phyloP scores from a whole-genome alignment of 345 rosid species.

The Turritis glabra region DNA sequence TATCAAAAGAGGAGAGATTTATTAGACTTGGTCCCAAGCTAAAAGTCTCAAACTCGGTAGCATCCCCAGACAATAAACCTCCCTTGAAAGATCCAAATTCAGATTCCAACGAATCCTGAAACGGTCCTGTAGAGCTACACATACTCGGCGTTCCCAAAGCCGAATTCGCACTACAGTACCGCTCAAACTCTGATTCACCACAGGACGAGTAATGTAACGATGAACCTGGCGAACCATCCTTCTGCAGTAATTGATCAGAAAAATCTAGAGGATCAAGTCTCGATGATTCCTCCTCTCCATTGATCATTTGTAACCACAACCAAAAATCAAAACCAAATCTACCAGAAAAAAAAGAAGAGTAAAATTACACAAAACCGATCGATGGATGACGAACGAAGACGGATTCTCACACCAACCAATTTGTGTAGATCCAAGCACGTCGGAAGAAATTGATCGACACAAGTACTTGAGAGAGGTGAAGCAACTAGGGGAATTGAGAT shows the following conservation, averaged over 20 bases:
- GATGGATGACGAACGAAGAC: background rate
- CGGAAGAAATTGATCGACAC: background rate
- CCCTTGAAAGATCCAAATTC: constrained; percentile 64
- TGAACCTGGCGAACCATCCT: constrained; percentile 48
- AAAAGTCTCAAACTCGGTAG: constrained; percentile 55
- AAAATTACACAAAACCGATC: background rate
- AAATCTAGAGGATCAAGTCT: constrained; percentile 48
- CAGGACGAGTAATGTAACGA: constrained; percentile 79
- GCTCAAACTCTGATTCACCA: constrained; percentile 81
- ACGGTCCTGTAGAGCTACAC: constrained; percentile 54
- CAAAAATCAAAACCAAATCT: constrained; percentile 16
- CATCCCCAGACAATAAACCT: constrained; percentile 45
- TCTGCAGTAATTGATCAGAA: constrained; percentile 33
- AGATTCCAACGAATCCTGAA: constrained; percentile 61
- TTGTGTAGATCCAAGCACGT: constrained; percentile 19
- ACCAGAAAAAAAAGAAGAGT: background rate
- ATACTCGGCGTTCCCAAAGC: constrained; percentile 75
- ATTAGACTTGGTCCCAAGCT: constrained; percentile 51
- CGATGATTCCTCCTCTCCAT: constrained; percentile 49
- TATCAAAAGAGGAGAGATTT: constrained; percentile 31
- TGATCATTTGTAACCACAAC: constrained; percentile 44
- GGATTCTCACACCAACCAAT: background rate
- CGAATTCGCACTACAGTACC: constrained; percentile 86
- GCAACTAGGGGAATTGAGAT: constrained; percentile 5
- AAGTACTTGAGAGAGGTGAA: background rate